A percentile compares a stretch with the other conserved stretches of the same genome.
Evolutionary conservation across 2,329 filamentous ascomycete species (phyloP).

Genomic region (Aureobasidium uvarum): DNA sequence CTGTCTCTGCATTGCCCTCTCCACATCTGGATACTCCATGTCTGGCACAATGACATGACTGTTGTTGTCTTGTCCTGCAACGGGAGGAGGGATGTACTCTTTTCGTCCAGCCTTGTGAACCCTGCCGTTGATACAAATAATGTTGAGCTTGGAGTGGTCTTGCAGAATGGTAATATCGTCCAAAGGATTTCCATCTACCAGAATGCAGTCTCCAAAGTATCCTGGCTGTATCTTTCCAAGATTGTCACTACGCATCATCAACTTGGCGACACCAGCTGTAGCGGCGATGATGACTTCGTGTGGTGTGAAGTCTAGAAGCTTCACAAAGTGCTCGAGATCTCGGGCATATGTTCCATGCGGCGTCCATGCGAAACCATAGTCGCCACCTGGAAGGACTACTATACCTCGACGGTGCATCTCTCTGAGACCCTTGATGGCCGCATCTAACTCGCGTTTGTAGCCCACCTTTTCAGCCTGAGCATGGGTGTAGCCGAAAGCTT

Average conservation of each 20-base stretch:
- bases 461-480: conserved; percentile 48
- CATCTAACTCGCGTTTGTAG: conserved; percentile 46
- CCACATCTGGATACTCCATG: conserved; percentile 11
- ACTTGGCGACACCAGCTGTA: conserved; percentile 43
- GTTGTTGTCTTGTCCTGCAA: conserved; percentile 23
- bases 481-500: conserved; percentile 45
- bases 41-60: conserved; percentile 26
- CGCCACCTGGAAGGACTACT: conserved; percentile 47
- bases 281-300: conserved; percentile 49
- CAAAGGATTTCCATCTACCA: conserved; percentile 50
- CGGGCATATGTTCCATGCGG: conserved; percentile 51
- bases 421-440: conserved; percentile 42
- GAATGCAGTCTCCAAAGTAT: conserved; percentile 47
- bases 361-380: conserved; percentile 52
- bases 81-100: conserved; percentile 29
- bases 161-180: conserved; percentile 46
- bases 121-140: conserved; percentile 51
- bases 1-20: conserved; percentile 25
- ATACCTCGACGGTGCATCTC: conserved; percentile 51
- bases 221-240: conserved; percentile 46
- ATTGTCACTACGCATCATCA: conserved; percentile 45
- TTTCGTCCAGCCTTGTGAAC: conserved; percentile 44
- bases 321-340: conserved; percentile 50
- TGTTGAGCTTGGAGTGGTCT: conserved; percentile 45
- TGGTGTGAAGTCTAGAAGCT: conserved; percentile 47